phyloP scores from a whole-genome alignment of 495 filamentous ascomycete genomes.

The Penicillium roqueforti region DNA sequence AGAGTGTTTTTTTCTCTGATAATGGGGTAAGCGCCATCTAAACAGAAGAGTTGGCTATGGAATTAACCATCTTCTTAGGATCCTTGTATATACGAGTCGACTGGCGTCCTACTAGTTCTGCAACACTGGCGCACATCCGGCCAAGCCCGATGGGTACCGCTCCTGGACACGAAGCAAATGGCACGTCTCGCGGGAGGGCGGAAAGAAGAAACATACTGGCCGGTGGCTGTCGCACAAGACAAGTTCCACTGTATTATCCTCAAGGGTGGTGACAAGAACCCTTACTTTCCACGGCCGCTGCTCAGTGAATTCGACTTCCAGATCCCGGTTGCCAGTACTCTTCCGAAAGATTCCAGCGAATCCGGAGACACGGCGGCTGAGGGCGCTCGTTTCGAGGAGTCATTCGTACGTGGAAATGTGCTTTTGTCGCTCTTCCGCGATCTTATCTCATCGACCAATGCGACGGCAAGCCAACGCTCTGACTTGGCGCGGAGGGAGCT shows the following conservation, averaged over 20 bases:
- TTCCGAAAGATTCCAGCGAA: slow-evolving; percentile 34
- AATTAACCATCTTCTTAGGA: slow-evolving; percentile 51
- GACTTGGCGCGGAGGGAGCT: slow-evolving; percentile 66
- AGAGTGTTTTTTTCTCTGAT: slow-evolving; percentile 88
- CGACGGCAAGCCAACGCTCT: slow-evolving; percentile 57
- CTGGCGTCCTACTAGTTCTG: slow-evolving; percentile 78
- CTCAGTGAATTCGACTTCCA: slow-evolving; percentile 92
- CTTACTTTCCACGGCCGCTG: slow-evolving; percentile 90
- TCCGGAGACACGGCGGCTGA: slow-evolving; percentile 38
- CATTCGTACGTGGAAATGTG: slow-evolving; percentile 70
- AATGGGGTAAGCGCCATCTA: slow-evolving; percentile 55
- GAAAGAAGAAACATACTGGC: slow-evolving; percentile 91
- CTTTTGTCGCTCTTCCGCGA: slow-evolving; percentile 68
- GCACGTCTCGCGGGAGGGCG: slow-evolving; percentile 75
- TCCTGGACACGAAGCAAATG: slow-evolving; percentile 82
- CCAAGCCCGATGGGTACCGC: slow-evolving; percentile 84
- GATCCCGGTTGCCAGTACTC: slow-evolving; percentile 64
- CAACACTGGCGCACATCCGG: slow-evolving; percentile 85
- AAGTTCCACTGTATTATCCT: slow-evolving; percentile 99
- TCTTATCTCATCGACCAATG: slow-evolving; percentile 56
- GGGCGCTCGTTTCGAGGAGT: slow-evolving; percentile 60
- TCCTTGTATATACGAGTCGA: slow-evolving; percentile 89
- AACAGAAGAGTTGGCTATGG: neutral
- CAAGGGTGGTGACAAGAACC: slow-evolving; percentile 88
- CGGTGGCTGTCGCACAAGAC: slow-evolving; percentile 83